Conservation (phyloP, 2,329 filamentous ascomycete species). For the Decorospora gaudefroyi region DNA sequence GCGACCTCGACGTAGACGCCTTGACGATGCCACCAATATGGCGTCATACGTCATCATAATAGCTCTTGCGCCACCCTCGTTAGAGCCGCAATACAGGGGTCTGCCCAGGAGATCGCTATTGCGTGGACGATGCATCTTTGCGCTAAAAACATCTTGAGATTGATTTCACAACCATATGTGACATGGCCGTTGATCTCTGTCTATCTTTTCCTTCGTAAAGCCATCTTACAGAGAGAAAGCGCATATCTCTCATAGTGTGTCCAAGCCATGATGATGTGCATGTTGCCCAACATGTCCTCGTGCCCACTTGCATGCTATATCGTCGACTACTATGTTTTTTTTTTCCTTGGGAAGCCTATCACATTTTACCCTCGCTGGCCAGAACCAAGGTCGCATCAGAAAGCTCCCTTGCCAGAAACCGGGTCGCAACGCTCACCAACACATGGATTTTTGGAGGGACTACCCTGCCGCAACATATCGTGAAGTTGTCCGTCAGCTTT, state of each 20-base stretch:
- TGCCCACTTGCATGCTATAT: constrained; percentile 22
- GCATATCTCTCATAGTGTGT: too few species aligned
- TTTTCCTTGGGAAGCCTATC: not conserved
- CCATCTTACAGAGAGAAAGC: too few species aligned
- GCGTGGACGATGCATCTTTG: not conserved
- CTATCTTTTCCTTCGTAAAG: too few species aligned
- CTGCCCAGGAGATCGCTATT: constrained; percentile 9
- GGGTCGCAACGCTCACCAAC: constrained; percentile 2
- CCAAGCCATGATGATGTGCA: not conserved
- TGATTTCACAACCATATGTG: too few species aligned
- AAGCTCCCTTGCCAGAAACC: constrained; percentile 1
- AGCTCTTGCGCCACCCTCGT: constrained; percentile 14
- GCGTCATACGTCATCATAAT: constrained; percentile 15
- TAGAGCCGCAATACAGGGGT: constrained; percentile 24
- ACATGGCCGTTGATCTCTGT: too few species aligned
- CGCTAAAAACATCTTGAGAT: constrained; percentile 1
- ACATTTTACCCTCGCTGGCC: not conserved
- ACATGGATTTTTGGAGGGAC: constrained; percentile 10
- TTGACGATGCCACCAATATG: constrained; percentile 12
- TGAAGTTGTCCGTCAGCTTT: constrained; percentile 16
- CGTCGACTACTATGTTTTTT: not conserved
- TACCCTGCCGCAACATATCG: constrained; percentile 15
- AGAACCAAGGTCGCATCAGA: not conserved
- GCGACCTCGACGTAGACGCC: constrained; percentile 5
- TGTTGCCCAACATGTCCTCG: constrained; percentile 13